Evolutionary conservation across 495 filamentous ascomycete genomes (phyloP).

Genomic region (Talaromyces borbonicus): DNA sequence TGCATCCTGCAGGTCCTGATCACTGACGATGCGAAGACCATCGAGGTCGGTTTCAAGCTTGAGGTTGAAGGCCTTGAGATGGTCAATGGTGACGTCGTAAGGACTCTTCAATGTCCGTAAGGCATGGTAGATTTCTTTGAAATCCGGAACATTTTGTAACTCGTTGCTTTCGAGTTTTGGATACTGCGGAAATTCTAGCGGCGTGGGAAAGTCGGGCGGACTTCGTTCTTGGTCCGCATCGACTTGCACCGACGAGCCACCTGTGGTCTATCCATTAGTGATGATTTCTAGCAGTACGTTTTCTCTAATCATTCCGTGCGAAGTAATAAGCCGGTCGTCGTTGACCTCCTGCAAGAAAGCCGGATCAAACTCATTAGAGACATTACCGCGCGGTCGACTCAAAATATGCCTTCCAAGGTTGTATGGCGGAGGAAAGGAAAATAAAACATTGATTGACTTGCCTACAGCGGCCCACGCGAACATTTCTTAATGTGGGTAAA

Average conservation of each 20-base stretch:
- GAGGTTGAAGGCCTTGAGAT: constrained; percentile 45
- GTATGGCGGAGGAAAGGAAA: background rate
- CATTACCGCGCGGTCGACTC: too few species aligned
- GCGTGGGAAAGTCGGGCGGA: constrained; percentile 36
- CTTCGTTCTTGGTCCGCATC: constrained; percentile 34
- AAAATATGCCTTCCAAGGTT: too few species aligned
- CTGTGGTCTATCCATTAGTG: constrained; percentile 17
- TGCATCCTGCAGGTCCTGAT: constrained; percentile 25
- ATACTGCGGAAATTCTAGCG: constrained; percentile 41
- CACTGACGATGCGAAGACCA: constrained; percentile 36
- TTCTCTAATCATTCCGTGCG: too few species aligned
- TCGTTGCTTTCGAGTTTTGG: constrained; percentile 18
- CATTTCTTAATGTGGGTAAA: background rate
- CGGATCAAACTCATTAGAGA: too few species aligned
- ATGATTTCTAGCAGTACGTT: too few species aligned
- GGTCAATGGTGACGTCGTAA: constrained; percentile 39
- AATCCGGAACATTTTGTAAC: constrained; percentile 18
- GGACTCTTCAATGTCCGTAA: constrained; percentile 43
- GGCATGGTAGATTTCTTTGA: constrained; percentile 27
- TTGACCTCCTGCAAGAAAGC: too few species aligned
- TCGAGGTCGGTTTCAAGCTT: constrained; percentile 30
- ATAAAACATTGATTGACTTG: background rate
- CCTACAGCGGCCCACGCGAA: constrained; percentile 5
- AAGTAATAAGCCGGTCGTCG: too few species aligned
- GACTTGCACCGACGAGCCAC: constrained; percentile 24